phyloP scores from a whole-genome alignment of 1,284 basidiomycete species.

The Trametes versicolor region DNA sequence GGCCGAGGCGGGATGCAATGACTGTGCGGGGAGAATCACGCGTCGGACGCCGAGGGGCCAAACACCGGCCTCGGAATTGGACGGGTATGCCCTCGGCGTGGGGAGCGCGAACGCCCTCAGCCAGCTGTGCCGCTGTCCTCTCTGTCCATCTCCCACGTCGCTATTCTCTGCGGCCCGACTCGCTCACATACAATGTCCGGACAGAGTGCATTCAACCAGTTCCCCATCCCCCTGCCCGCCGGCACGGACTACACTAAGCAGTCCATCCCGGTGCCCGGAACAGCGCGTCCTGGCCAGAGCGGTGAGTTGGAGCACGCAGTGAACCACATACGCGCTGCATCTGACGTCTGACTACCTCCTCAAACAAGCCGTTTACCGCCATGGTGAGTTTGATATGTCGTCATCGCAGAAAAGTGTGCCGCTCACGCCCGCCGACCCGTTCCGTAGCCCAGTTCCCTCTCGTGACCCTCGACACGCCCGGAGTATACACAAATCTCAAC shows the following conservation, averaged over 20 bases:
- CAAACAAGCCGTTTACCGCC: slow-evolving; percentile 10
- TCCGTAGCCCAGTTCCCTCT: slow-evolving; percentile 63
- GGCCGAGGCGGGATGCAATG: neutral
- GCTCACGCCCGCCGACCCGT: neutral
- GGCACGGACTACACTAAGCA: slow-evolving; percentile 67
- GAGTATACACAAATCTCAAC: slow-evolving; percentile 59
- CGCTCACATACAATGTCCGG: slow-evolving; percentile 2
- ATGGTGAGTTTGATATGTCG: slow-evolving; percentile 1
- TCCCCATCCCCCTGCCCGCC: slow-evolving; percentile 49
- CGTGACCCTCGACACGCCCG: slow-evolving; percentile 60
- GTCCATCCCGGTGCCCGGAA: slow-evolving; percentile 73
- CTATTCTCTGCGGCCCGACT: neutral
- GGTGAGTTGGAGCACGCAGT: slow-evolving; percentile 52
- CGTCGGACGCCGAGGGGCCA: neutral
- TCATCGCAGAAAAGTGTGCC: neutral
- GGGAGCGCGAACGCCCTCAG: neutral
- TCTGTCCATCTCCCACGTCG: neutral
- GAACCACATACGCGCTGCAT: neutral
- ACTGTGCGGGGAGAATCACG: neutral
- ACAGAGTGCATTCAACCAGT: slow-evolving; percentile 14
- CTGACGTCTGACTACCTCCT: neutral
- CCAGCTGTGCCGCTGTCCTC: neutral
- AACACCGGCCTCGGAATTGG: too few species aligned
- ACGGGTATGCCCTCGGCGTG: neutral
- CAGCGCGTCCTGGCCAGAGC: slow-evolving; percentile 82